Base-by-base conservation (phyloP, 805 yeast genomes). In the Pichia deserticola region DNA sequence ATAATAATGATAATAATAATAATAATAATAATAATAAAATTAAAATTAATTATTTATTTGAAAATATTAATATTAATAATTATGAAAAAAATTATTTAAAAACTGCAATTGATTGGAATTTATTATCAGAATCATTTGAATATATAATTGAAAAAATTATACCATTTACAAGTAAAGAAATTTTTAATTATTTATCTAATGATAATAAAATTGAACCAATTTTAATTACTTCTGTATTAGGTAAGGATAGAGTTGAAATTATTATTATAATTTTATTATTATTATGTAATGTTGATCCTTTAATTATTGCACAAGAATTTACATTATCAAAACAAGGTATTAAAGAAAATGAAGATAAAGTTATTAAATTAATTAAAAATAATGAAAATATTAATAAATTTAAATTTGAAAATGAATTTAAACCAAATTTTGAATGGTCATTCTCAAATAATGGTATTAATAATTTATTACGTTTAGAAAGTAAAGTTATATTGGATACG, bases 191-290 rank as follows among this genome's bases (percentile, higher is more conserved):
- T 58, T 68, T 88, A 43, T 69, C 81, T 42, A 87, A 84, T 50
- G 62, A 70, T 39, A 75, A 79, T 4, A 63, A 6, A 30, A 30
- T 67, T n/a, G 69, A 67, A 25, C 75, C 78, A 3, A 67, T 88
- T 51, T 65, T 84, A 9, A 78, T 82, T 63, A 92, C 86, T 61
- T 88, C 95, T 66, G 79, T 90, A 5, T 92, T 92, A 1, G 96
- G 96, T 3, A 88, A 87, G 63, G 96, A 88, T 62, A 75, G 95
- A 41, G 87, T 96, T 0, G 96, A 95, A 0, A 72, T 86, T 12
- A 61, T 85, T 54, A 76, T 82, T 3, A 85, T 88, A 81, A 63
- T 88, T 52, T 69, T 87, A 5, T 69, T 87, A 42, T 66, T 79
- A 20, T 61, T 86, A 8, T 67, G 77, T 5, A 90, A 86, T 0